Percentiles rank a stretch among this genome's conserved stretches.
Evolutionary conservation across 192 early-diverging fungal genomes (phyloP).

Genomic region (Spinellus fusiger): DNA sequence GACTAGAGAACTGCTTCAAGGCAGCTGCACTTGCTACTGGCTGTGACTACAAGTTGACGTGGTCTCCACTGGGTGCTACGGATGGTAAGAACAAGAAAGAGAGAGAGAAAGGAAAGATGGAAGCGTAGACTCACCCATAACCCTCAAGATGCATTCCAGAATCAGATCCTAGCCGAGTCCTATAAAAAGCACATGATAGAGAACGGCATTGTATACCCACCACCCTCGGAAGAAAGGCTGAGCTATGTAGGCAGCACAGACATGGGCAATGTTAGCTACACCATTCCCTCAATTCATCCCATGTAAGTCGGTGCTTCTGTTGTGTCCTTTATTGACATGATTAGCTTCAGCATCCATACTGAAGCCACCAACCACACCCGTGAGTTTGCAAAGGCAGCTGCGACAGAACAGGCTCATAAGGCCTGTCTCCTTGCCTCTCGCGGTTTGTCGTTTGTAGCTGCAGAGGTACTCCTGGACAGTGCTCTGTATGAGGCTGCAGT

Average conservation of each 20-base stretch:
- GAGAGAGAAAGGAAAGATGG: neutral
- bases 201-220: slow-evolving; percentile 27
- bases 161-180: slow-evolving; percentile 40
- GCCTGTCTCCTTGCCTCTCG: slow-evolving; percentile 45
- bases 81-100: slow-evolving; percentile 29
- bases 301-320: slow-evolving; percentile 9
- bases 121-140: neutral
- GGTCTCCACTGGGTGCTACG: slow-evolving; percentile 29
- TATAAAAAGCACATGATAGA: slow-evolving; percentile 45
- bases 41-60: slow-evolving; percentile 38
- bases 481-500: slow-evolving; percentile 36
- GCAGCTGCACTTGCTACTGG: slow-evolving; percentile 54
- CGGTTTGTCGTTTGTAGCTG: slow-evolving; percentile 39
- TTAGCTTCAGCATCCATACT: slow-evolving; percentile 34
- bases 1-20: slow-evolving; percentile 42
- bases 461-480: slow-evolving; percentile 42
- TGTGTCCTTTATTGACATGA: neutral
- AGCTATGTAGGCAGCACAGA: slow-evolving; percentile 53
- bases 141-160: slow-evolving; percentile 54
- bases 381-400: slow-evolving; percentile 53
- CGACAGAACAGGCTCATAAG: slow-evolving; percentile 50
- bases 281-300: slow-evolving; percentile 55
- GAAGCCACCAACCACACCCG: slow-evolving; percentile 54
- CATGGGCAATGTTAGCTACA: slow-evolving; percentile 68
- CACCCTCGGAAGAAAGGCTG: slow-evolving; percentile 28